Evolutionary conservation across 352 stramenopile genomes (phyloP).

Genomic region (Phytophthora colocasiae): DNA sequence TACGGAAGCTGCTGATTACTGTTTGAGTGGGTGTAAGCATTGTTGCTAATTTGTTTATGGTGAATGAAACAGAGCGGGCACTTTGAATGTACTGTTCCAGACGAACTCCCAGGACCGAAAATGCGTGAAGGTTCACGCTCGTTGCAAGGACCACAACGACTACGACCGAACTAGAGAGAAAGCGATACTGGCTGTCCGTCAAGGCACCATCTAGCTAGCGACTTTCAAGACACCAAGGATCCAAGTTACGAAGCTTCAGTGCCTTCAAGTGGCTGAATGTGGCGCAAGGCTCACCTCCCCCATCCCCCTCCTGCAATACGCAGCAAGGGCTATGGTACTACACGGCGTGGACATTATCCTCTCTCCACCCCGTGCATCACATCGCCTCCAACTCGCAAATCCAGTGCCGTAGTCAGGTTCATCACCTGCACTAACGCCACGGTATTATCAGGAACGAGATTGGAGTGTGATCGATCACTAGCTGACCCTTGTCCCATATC

Average conservation of each 20-base stretch:
- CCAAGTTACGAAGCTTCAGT: slow-evolving; percentile 4
- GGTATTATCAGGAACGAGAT: neutral
- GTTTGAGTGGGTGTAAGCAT: neutral
- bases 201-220: slow-evolving; percentile 1
- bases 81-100: slow-evolving; percentile 19
- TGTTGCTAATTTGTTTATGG: neutral
- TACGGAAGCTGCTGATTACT: slow-evolving; percentile 16
- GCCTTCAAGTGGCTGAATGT: slow-evolving; percentile 2
- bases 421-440: neutral
- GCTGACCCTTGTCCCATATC: slow-evolving; percentile 18
- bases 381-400: slow-evolving; percentile 7
- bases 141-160: slow-evolving; percentile 19
- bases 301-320: slow-evolving; percentile 13
- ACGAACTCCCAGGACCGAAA: slow-evolving; percentile 2
- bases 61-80: slow-evolving; percentile 16
- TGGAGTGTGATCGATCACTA: slow-evolving; percentile 1
- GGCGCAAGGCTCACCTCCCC: slow-evolving; percentile 24
- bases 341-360: slow-evolving; percentile 12
- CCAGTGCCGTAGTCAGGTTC: neutral
- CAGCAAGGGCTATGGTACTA: slow-evolving; percentile 17
- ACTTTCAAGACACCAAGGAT: neutral
- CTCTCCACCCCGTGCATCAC: slow-evolving; percentile 19
- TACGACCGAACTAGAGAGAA: slow-evolving; percentile 22
- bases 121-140: slow-evolving; percentile 22
- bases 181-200: slow-evolving; percentile 1